Evolutionary conservation across 2,329 filamentous ascomycete species (phyloP).

Genomic region (Trichothecium roseum): DNA sequence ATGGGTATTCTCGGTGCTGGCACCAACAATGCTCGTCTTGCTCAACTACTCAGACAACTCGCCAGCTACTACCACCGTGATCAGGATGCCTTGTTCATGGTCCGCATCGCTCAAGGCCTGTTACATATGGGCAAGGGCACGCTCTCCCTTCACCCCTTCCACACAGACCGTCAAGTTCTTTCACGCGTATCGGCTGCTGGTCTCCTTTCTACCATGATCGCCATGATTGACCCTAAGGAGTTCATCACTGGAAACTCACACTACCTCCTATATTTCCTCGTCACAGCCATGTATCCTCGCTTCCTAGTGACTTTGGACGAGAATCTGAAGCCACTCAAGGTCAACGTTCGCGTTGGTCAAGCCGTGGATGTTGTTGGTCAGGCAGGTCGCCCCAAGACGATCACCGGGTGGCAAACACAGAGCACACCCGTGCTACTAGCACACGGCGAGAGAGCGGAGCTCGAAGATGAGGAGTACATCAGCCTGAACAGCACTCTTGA

Average conservation of each 20-base stretch:
- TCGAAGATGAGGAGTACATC: conserved; percentile 97
- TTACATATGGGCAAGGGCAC: conserved; percentile 99
- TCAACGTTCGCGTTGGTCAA: conserved; percentile 95
- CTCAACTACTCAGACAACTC: conserved; percentile 85
- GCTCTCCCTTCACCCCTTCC: conserved; percentile 93
- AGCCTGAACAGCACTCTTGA: conserved; percentile 85
- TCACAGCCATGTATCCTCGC: conserved; percentile 91
- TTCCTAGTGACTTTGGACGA: conserved; percentile 96
- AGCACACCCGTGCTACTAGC: conserved; percentile 93
- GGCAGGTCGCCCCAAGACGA: conserved; percentile 94
- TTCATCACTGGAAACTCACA: conserved; percentile 61
- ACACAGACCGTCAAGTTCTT: conserved; percentile 92
- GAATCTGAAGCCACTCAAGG: conserved; percentile 82
- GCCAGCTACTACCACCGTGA: conserved; percentile 98
- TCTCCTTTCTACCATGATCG: conserved; percentile 78
- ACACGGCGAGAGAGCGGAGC: conserved; percentile 90
- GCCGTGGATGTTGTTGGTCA: conserved; percentile 97
- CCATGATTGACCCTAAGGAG: conserved; percentile 91
- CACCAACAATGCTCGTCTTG: conserved; percentile 94
- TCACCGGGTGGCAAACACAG: conserved; percentile 98
- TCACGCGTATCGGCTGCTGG: conserved; percentile 86
- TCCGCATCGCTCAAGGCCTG: conserved; percentile 93
- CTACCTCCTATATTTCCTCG: conserved; percentile 95
- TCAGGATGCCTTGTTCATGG: conserved; percentile 96
- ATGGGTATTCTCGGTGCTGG: conserved; percentile 96